Percentiles rank a stretch among this genome's conserved stretches.
Evolutionary conservation across 2,329 filamentous ascomycete genomes (phyloP).

Genomic region (Amylocarpus encephaloides): DNA sequence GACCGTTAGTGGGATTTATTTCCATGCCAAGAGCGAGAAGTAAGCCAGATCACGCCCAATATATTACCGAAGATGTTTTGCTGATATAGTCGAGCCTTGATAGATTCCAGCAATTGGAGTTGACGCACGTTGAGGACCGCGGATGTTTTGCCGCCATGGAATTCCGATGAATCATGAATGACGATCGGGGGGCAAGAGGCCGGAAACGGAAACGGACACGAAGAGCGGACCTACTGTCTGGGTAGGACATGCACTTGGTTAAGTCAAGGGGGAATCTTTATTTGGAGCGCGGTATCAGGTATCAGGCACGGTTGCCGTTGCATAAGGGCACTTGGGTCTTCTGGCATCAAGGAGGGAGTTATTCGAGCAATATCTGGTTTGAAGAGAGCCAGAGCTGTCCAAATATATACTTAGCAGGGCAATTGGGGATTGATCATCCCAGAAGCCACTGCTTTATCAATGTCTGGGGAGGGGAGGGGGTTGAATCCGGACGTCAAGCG

Average conservation of each 20-base stretch:
- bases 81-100: slow-evolving; percentile 15
- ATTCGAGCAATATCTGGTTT: slow-evolving; percentile 6
- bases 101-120: slow-evolving; percentile 86
- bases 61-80: background rate
- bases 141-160: slow-evolving; percentile 84
- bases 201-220: background rate
- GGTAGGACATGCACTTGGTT: background rate
- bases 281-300: background rate
- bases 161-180: slow-evolving; percentile 60
- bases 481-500: background rate
- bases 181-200: slow-evolving; percentile 11
- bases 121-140: slow-evolving; percentile 79
- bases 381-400: background rate
- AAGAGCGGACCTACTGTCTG: background rate
- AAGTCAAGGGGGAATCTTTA: background rate
- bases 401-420: background rate
- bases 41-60: slow-evolving; percentile 42
- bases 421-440: background rate
- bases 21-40: slow-evolving; percentile 97
- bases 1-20: slow-evolving; percentile 89
- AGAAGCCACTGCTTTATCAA: background rate
- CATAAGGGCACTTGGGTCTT: slow-evolving; percentile 10
- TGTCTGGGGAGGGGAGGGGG: background rate
- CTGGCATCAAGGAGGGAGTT: slow-evolving; percentile 10
- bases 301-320: background rate